Evolutionary conservation across 257 asterid genomes (phyloP).

Genomic region (Ophiorrhiza pumila): DNA sequence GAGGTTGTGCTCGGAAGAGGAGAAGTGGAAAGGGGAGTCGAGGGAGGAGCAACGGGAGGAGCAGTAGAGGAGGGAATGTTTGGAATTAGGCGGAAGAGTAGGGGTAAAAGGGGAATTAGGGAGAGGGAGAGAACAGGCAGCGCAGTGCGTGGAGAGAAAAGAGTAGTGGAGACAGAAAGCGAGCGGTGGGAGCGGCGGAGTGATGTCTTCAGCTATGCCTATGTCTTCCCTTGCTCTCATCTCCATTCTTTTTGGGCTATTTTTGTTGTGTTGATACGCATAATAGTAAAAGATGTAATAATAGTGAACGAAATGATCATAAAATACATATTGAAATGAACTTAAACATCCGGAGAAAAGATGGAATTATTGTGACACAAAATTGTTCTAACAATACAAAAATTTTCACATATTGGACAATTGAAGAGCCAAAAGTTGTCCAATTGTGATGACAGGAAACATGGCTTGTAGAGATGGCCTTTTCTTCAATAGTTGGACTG

Average conservation of each 20-base stretch:
- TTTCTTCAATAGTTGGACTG: too few relatives aligned
- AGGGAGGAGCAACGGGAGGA: conserved; percentile 57
- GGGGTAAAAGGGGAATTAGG: conserved; percentile 27
- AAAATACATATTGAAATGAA: too few relatives aligned
- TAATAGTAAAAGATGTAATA: too few relatives aligned
- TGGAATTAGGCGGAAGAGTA: conserved; percentile 2
- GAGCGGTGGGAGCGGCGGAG: conserved; percentile 61
- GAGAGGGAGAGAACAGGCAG: conserved; percentile 62
- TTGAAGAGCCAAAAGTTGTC: too few relatives aligned
- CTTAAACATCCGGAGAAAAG: too few relatives aligned
- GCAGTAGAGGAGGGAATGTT: conserved; percentile 45
- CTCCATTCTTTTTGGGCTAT: conserved; percentile 45
- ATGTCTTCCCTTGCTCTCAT: conserved; percentile 46
- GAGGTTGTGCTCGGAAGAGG: conserved; percentile 50
- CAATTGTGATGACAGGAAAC: too few relatives aligned
- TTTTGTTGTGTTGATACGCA: too few relatives aligned
- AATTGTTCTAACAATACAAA: too few relatives aligned
- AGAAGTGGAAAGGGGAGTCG: conserved; percentile 50
- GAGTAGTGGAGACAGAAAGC: conserved; percentile 60
- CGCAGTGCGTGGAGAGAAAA: conserved; percentile 53
- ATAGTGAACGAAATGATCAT: too few relatives aligned
- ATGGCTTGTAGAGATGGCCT: too few relatives aligned
- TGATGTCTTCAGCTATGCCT: conserved; percentile 52
- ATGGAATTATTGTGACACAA: not conserved
- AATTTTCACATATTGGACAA: too few relatives aligned